Percentiles rank a stretch among this genome's conserved stretches.
These are phyloP conservation scores for Brassica carinata DNA, from an alignment of 345 rosid genomes.

Conservation along the genomic window DNA sequence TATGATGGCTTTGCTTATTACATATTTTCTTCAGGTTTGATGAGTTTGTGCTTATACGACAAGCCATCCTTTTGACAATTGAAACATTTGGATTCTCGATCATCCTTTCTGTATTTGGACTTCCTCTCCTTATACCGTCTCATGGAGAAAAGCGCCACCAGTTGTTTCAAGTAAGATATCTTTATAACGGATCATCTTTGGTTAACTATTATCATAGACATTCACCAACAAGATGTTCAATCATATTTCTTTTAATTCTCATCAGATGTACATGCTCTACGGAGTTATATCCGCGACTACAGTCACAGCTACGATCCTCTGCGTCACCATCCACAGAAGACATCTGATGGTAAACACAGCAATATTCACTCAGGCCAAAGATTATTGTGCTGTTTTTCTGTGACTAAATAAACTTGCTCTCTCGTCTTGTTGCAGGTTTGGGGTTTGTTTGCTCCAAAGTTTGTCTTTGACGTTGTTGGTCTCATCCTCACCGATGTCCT, in stretches of 20 bases:
- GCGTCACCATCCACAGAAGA: constrained; percentile 85
- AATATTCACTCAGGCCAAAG: constrained; percentile 9
- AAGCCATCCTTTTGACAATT: constrained; percentile 83
- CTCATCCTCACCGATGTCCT: constrained; percentile 65
- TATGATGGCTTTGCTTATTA: constrained; percentile 18
- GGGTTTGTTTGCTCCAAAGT: constrained; percentile 95
- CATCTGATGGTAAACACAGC: constrained; percentile 75
- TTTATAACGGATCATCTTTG: background rate
- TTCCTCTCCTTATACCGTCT: constrained; percentile 58
- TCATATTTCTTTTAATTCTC: constrained; percentile 12
- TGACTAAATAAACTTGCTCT: constrained; percentile 13
- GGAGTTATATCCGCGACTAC: constrained; percentile 64
- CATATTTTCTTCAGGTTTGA: constrained; percentile 69
- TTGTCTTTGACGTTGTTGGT: constrained; percentile 84
- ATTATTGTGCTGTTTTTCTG: constrained; percentile 13
- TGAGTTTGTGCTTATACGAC: constrained; percentile 81
- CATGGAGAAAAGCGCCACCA: constrained; percentile 32
- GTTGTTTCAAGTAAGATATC: constrained; percentile 59
- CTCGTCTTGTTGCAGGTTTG: constrained; percentile 66
- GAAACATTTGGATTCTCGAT: constrained; percentile 90
- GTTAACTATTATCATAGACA: constrained; percentile 1
- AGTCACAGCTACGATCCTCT: constrained; percentile 61
- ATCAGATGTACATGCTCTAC: constrained; percentile 71
- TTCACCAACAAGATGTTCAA: background rate
- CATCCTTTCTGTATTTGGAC: constrained; percentile 77